Evolutionary conservation across 441 rosid species (phyloP).

Genomic region (Adansonia gregorii): DNA sequence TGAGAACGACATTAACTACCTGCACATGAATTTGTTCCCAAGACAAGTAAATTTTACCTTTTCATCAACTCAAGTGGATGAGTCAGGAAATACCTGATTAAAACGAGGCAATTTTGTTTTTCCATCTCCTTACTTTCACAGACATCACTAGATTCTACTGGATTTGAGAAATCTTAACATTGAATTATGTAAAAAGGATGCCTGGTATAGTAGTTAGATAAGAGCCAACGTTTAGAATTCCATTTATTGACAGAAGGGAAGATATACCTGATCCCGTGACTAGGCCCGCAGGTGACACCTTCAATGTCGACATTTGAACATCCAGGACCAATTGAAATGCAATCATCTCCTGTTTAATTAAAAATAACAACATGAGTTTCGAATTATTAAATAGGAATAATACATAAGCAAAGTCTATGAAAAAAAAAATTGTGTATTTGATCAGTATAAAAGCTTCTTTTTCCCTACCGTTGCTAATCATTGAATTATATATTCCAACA

Average conservation of each 20-base stretch:
- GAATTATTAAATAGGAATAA: not conserved
- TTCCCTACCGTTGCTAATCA: conserved; percentile 77
- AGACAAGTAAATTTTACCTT: not conserved
- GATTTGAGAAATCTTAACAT: not conserved
- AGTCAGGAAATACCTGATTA: not conserved
- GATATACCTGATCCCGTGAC: conserved; percentile 94
- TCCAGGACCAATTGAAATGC: conserved; percentile 92
- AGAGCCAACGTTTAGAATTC: too few species aligned
- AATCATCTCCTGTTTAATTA: conserved; percentile 76
- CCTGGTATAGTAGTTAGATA: too few species aligned
- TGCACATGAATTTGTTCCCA: conserved; percentile 16
- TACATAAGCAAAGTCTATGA: not conserved
- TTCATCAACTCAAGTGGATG: not conserved
- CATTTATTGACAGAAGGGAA: not conserved
- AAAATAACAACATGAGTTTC: not conserved
- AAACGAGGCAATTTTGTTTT: not conserved
- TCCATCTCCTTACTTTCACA: not conserved
- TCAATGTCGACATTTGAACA: conserved; percentile 75
- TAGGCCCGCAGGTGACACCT: conserved; percentile 92
- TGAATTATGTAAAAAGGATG: not conserved
- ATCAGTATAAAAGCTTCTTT: not conserved
- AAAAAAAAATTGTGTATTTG: not conserved
- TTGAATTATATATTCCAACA: conserved; percentile 72
- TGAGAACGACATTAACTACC: not conserved
- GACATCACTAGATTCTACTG: conserved; percentile 2